These are phyloP conservation scores for Suillus americanus DNA, from an alignment of 768 basidiomycete genomes.

Conservation along the genomic window DNA sequence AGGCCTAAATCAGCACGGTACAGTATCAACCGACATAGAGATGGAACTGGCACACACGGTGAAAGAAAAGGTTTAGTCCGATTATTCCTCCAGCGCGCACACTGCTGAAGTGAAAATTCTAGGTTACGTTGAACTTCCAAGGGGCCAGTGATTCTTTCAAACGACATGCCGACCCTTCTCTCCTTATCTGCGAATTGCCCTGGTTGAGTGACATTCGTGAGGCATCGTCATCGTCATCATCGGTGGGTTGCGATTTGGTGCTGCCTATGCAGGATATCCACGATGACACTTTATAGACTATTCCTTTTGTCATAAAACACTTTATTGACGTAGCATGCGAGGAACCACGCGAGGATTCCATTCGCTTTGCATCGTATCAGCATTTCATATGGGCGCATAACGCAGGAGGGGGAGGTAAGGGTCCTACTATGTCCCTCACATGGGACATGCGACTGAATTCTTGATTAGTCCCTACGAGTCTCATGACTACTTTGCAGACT, in stretches of 20 bases:
- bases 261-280: not conserved
- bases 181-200: slow-evolving; percentile 3
- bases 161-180: not conserved
- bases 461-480: slow-evolving; percentile 31
- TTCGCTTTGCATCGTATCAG: slow-evolving; percentile 51
- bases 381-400: slow-evolving; percentile 54
- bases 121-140: not conserved
- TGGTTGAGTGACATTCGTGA: not conserved
- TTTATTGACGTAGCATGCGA: slow-evolving; percentile 42
- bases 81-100: not conserved
- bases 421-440: not conserved
- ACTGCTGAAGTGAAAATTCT: not conserved
- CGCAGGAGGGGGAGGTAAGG: slow-evolving; percentile 42
- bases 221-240: not conserved
- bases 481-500: slow-evolving; percentile 37
- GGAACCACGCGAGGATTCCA: slow-evolving; percentile 35
- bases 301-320: slow-evolving; percentile 17
- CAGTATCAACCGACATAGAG: not conserved
- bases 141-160: no score
- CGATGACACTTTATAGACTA: not conserved
- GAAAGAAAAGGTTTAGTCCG: not conserved
- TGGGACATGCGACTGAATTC: slow-evolving; percentile 4
- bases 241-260: not conserved
- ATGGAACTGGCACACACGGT: not conserved
- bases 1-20: no score